These are phyloP conservation scores for Recurvomyces mirabilis DNA, from an alignment of 495 filamentous ascomycete genomes.

Conservation along the genomic window DNA sequence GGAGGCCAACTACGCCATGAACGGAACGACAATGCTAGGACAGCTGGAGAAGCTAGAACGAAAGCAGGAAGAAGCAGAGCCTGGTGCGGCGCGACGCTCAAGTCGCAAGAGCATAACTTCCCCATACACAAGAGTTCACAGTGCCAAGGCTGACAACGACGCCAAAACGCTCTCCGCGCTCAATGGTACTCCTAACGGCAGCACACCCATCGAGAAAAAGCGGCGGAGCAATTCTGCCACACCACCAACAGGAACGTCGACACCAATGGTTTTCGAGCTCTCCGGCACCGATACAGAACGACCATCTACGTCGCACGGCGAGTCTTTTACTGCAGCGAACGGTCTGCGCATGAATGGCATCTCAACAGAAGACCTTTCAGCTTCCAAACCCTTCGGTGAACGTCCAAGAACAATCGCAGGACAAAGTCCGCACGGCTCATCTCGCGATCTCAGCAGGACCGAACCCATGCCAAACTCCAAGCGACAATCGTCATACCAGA, in stretches of 20 bases:
- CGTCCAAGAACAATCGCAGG: constrained; percentile 15
- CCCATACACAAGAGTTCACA: no score
- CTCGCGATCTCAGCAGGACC: constrained; percentile 3
- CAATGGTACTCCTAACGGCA: constrained; percentile 20
- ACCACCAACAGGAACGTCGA: not conserved
- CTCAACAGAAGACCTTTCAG: constrained; percentile 15
- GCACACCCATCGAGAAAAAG: not conserved
- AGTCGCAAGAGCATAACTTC: constrained; percentile 11
- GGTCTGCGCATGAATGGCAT: constrained; percentile 21
- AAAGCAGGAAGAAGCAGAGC: constrained; percentile 29
- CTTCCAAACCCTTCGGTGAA: not conserved
- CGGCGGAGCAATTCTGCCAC: not conserved
- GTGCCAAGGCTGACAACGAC: no score
- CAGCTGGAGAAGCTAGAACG: constrained; percentile 53
- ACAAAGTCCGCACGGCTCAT: not conserved
- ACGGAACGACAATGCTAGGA: constrained; percentile 55
- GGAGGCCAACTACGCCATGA: constrained; percentile 61
- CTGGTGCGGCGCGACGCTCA: not conserved
- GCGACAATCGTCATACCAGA: constrained; percentile 1
- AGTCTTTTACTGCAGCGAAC: constrained; percentile 3
- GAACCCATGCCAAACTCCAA: constrained; percentile 1
- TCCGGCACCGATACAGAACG: constrained; percentile 8
- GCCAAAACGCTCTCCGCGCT: constrained; percentile 7
- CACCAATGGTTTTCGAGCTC: constrained; percentile 10
- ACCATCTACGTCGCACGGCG: constrained; percentile 8